These are phyloP conservation scores for Chlorella sp. DNA, from an alignment of 139 green algal species.

Conservation along the genomic window DNA sequence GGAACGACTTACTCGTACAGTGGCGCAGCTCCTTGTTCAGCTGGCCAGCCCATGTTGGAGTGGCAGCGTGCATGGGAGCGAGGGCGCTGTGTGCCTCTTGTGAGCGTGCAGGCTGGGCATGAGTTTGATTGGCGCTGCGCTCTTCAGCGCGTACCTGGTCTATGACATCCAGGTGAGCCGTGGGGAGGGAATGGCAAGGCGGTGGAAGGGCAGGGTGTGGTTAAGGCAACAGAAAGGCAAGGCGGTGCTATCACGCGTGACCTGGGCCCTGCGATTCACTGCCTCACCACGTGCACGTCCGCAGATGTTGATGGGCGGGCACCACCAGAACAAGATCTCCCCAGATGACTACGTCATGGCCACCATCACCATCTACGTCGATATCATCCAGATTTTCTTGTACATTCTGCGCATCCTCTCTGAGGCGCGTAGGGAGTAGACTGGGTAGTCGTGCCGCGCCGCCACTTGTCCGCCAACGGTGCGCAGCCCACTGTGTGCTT, in stretches of 20 bases:
- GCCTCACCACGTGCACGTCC: too few species aligned
- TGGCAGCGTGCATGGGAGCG: too few species aligned
- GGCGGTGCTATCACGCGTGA: not conserved
- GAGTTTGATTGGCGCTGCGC: conserved; percentile 14
- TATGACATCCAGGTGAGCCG: conserved; percentile 22
- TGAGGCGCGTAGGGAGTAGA: not conserved
- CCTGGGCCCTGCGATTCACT: too few species aligned
- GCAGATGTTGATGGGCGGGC: conserved; percentile 9
- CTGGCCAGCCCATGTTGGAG: too few species aligned
- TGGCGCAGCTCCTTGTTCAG: not conserved
- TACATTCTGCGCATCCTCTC: conserved; percentile 30
- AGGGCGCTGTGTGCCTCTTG: not conserved
- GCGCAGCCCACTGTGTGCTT: too few species aligned
- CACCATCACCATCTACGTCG: conserved; percentile 34
- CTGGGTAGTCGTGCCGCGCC: too few species aligned
- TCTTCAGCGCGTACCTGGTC: conserved; percentile 31
- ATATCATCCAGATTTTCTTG: conserved; percentile 47
- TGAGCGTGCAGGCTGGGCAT: not conserved
- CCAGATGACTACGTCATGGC: conserved; percentile 37
- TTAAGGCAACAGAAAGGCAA: not conserved
- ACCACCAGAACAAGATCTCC: conserved; percentile 14
- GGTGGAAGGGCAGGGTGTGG: not conserved
- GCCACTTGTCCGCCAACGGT: too few species aligned
- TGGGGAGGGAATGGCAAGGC: too few species aligned
- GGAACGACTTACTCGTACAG: not conserved